A percentile compares a stretch with the other conserved stretches of the same genome.
phyloP scores from a whole-genome alignment of 371 early-diverging fungal genomes.

The Mucor sp. region DNA sequence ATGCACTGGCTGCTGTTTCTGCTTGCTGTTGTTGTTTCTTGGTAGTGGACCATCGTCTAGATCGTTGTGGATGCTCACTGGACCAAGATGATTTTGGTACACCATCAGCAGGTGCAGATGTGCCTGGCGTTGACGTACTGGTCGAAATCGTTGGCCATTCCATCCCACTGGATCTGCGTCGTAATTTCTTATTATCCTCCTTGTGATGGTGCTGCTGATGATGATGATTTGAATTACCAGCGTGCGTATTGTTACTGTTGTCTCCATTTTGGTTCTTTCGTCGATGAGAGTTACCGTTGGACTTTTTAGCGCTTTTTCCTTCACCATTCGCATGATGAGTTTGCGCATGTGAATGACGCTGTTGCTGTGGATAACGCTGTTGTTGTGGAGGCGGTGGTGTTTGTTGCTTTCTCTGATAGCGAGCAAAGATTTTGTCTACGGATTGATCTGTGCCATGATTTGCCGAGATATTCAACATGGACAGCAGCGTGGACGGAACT shows the following conservation, averaged over 20 bases:
- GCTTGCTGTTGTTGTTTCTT: constrained; percentile 2
- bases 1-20: neutral
- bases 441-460: constrained; percentile 21
- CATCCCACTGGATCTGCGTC: constrained; percentile 12
- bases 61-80: constrained; percentile 10
- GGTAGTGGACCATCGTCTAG: constrained; percentile 25
- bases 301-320: neutral
- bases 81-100: neutral
- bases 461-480: constrained; percentile 16
- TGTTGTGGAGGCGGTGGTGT: neutral
- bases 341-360: neutral
- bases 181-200: constrained; percentile 1
- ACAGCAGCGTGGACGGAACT: constrained; percentile 17
- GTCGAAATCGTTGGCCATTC: constrained; percentile 26
- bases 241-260: neutral
- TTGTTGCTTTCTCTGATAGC: constrained; percentile 19
- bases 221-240: neutral
- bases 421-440: constrained; percentile 26
- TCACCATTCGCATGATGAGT: neutral
- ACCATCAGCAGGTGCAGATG: neutral
- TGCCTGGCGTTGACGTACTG: neutral
- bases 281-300: neutral
- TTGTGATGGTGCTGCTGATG: neutral
- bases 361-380: neutral
- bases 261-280: neutral